These are phyloP conservation scores for Pholiota molesta DNA, from an alignment of 768 basidiomycete species.

Conservation along the genomic window DNA sequence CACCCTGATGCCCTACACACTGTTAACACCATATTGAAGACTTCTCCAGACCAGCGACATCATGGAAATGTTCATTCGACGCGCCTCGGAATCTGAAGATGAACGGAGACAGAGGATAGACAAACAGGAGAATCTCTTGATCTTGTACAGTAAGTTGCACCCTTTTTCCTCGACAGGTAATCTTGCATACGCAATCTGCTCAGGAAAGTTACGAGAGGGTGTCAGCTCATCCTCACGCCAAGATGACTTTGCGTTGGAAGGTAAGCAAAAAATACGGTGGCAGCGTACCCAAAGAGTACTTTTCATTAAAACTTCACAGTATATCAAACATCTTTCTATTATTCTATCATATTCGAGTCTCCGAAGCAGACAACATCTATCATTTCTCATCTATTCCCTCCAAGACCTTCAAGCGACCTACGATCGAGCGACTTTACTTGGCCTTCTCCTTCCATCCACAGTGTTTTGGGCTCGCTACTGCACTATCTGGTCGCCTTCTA, in stretches of 20 bases:
- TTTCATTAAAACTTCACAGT: constrained; percentile 40
- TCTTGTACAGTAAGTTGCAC: constrained; percentile 64
- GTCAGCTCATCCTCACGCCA: constrained; percentile 59
- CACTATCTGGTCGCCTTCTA: constrained; percentile 60
- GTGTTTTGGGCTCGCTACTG: constrained; percentile 54
- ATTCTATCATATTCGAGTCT: constrained; percentile 64
- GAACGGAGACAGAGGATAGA: constrained; percentile 47
- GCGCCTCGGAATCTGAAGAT: constrained; percentile 32
- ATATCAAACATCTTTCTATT: constrained; percentile 73
- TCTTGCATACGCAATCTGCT: not conserved
- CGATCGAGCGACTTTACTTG: constrained; percentile 9
- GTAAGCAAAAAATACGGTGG: constrained; percentile 35
- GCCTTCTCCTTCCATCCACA: constrained; percentile 25
- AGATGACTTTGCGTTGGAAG: constrained; percentile 71
- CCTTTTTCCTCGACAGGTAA: not conserved
- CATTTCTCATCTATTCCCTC: constrained; percentile 59
- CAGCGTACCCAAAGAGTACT: not conserved
- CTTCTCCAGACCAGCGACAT: constrained; percentile 38
- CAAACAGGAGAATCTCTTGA: constrained; percentile 68
- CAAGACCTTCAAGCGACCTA: constrained; percentile 33
- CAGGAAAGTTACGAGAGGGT: constrained; percentile 81
- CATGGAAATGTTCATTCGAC: constrained; percentile 44
- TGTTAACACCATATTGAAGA: not conserved
- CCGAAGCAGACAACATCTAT: constrained; percentile 64
- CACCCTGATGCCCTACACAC: constrained; percentile 3